Conservation (phyloP, 2,329 filamentous ascomycete species). For the Alternaria sp. region DNA sequence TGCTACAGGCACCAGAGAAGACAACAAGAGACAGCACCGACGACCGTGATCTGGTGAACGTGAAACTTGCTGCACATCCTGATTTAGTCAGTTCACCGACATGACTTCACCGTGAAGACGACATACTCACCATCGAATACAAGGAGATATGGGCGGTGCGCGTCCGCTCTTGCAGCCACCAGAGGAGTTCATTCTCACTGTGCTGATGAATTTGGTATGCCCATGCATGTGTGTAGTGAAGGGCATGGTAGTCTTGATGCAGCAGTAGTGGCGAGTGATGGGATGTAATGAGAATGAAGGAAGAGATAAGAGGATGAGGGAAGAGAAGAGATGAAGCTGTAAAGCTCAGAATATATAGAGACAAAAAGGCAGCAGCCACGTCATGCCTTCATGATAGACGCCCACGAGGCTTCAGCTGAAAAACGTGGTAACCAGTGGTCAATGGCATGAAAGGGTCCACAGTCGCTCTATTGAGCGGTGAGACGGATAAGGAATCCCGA, state of each 20-base stretch:
- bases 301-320: neutral
- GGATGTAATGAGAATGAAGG: neutral
- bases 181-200: neutral
- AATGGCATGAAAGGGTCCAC: neutral
- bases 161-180: too few relatives aligned
- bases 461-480: neutral
- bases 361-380: neutral
- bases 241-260: too few relatives aligned
- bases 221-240: neutral
- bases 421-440: neutral
- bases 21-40: neutral
- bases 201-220: neutral
- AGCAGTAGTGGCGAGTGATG: accelerated
- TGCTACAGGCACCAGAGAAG: neutral
- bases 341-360: neutral
- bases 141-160: too few relatives aligned
- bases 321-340: neutral
- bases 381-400: neutral
- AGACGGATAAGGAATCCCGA: neutral
- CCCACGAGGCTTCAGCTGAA: neutral
- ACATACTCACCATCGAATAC: neutral
- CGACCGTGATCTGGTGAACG: neutral
- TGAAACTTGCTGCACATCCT: neutral
- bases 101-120: neutral
- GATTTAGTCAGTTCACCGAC: neutral